Base-by-base conservation (phyloP, 176 grass and related monocot species). In the Cenchrus fungigraminus region DNA sequence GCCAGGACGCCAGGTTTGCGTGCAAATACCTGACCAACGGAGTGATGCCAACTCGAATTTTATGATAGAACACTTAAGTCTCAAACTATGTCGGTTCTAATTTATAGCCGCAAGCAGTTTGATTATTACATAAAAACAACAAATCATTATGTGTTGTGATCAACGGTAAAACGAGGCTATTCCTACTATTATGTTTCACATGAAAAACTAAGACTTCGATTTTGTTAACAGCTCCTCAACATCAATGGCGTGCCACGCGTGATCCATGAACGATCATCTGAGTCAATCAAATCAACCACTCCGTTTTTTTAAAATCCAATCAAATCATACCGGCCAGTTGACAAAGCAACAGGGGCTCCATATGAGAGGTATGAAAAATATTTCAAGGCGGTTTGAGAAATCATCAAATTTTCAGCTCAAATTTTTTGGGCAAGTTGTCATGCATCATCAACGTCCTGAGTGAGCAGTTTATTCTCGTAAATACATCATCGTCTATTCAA, bases 191-290 rank as follows among this genome's bases (percentile, higher is more conserved):
- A 28, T 3, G 17, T 79, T 55, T 19, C 5, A 46, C 46, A 53
- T 12, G 4, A 7, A 65, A 40, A 82, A 67, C 15, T 6, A 49
- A 55, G 22, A 57, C 57, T 49, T 68, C 79, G 47, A 6, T 46
- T 11, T 32, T 7, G 0, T 9, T 56, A 17, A 22, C 22, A 28
- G 16, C 69, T 71, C 19, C 4, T 47, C 22, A 5, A 49, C 25
- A 71, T 64, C 55, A n/a, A 78, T 76, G 45, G 31, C 44, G 76
- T 45, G 22, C 64, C 71, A 77, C 65, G 54, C 71, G 83, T 85
- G 25, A 25, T 60, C 9, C 11, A 22, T 7, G 12, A 43, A 8
- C 14, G 65, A 78, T 86, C 10, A 9, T 17, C 7, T 71, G 71
- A 58, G 37, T 58, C 9, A 9, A 59, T 74, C 56, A 28, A 74